Evolutionary conservation across 495 filamentous ascomycete genomes (phyloP), one percentile per base, ranked within the genome.

Genomic region (Xylaria scruposa): DNA sequence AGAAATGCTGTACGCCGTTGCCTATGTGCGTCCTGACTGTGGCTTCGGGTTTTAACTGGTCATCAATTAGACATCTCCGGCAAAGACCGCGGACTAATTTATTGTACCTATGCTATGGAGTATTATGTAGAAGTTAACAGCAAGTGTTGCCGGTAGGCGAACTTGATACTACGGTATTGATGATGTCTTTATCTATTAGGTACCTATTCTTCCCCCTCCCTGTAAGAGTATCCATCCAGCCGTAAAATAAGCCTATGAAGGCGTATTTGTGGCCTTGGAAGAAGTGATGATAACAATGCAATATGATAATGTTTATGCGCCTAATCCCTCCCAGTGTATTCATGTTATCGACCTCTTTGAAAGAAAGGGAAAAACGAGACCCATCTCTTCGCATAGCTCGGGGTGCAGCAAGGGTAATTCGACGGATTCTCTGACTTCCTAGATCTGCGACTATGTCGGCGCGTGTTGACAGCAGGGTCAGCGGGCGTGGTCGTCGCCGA

Each of bases 61-160:
- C 15, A 13, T 24, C 5, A 33, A 65, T 9, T 17, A 29, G 7
- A 65, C 15, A 65, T 65, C 62, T 65, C 62, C 62, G 62, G 42
- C 33, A 7, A 6, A 1, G 19, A 21, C 33, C 19, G 58, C 33
- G 26, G 53, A 58, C 24, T 56, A 46, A 5, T 47, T 47, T n/a
- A 47, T 17, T 6, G 42, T 1, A 42, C 10, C 9, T 3, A 8
- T 42, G 10, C 9, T 3, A 8, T 42, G 10, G 0, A 12, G 38
- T 42, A 42, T 42, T 9, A 12, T 12, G 1, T 42, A 42, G 38
- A 42, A 42, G 38, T 13, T 2, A 42, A 13, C 4, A 5, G 42
- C 12, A 46, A 46, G 4, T 46, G 13, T 46, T 46, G 15, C 42
- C 4, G 42, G 42, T 1, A 46, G 17, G 44, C 44, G 15, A n/a